Base-by-base conservation (phyloP, 352 stramenopile genomes). In the Pythium dissimile region DNA sequence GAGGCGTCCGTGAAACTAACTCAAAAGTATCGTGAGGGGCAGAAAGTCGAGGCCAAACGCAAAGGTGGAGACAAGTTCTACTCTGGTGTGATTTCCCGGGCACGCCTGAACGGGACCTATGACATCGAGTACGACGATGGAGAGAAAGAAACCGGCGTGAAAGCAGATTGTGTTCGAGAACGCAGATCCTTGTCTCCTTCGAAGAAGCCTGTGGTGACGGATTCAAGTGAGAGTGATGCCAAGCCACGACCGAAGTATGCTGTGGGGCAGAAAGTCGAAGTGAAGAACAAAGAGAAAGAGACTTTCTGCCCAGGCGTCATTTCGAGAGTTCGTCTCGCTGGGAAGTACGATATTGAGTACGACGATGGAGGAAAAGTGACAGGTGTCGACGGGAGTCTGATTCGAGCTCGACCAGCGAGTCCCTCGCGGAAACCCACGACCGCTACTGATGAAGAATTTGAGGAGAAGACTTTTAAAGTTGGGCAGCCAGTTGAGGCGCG, bases 301-400 rank as follows among this genome's bases (percentile, higher is more conserved):
- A 82, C 65, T 28, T 90, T 71, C 35, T 95, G 88, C 42, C 57
- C 66, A 6, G 86, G 86, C 16, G 71, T 77, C 2, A 84, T 95
- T 21, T 12, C 46, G 1, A 47, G 62, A 12, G 76, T 61, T 9
- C 62, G 79, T 43, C 39, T 67, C 10, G 73, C 88, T 37, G 69
- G 67, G 3, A 92, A 78, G n/a, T 86, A 82, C 47, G 81, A 89
- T 27, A 60, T 94, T 53, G 16, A 67, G 32, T 94, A 90, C 47
- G 73, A 88, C 1, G 77, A 89, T 43, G 84, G 78, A 15, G 76
- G 88, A 23, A 66, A 72, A 34, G 81, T 92, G 45, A 77, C 61
- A 23, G 51, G 72, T 11, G 74, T 74, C 1, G 46, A 54, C 15
- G 37, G 20, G 15, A 38, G n/a, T 31, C 27, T 62, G 30, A 62